Base-by-base conservation (phyloP, 441 rosid genomes). In the Erodium moschatum region DNA sequence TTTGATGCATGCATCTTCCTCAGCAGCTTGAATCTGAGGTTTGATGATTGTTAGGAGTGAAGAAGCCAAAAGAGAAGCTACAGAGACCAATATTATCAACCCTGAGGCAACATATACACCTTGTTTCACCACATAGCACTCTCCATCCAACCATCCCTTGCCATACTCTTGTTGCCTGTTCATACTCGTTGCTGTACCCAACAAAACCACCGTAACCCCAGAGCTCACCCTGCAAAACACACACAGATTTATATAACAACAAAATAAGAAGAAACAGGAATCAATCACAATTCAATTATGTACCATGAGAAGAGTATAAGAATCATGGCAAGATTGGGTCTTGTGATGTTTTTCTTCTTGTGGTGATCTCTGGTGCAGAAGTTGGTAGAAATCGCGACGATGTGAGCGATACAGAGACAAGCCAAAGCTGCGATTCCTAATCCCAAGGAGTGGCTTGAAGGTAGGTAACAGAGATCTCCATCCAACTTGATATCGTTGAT, bases 131-230 rank as follows among this genome's bases (percentile, higher is more conserved):
- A 84, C 61, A 69, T 85, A 92, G 77, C 98, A 92, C 16, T 88
- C 84, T 15, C 79, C 79, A 6, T 85, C 82, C 5, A 90, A 38
- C 97, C 98, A 90, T 19, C 93, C 98, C 69, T 74, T 71, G 10
- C 96, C 89, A 44, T 84, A 92, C 3, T 68, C 24, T 68, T 92
- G 97, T 64, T 11, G 58, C 66, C 76, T 74, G 84, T 86, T 86
- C 89, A 92, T 90, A 67, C 90, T 92, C 6, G 82, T 83, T 66
- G 91, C 87, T n/a, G 76, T 76, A 19, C 89, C 70, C 20, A 92
- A 29, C 24, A 89, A 52, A 27, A 81, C 64, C 2, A 72, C 76
- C 3, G 77, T 89, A n/a, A 78, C 35, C 52, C 86, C 97, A 63
- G 80, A 90, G 82, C 81, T 80, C 6, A 75, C 68, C 97, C 98